These are phyloP conservation scores for Pseudogymnoascus sp. DNA, from an alignment of 2,329 filamentous ascomycete genomes.

Conservation along the genomic window DNA sequence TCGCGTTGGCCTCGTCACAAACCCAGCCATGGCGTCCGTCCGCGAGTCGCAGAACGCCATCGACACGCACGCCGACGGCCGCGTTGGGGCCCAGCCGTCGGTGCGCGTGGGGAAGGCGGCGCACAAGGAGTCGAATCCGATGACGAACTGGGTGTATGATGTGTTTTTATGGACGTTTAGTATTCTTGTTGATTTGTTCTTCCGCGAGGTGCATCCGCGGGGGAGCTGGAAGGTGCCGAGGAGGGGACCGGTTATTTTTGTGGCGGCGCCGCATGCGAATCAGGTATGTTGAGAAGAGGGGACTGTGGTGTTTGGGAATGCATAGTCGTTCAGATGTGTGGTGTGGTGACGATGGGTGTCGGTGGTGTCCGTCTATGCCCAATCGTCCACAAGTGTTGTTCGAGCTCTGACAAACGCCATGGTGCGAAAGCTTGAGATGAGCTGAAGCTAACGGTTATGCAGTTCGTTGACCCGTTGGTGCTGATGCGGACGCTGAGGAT, in stretches of 20 bases:
- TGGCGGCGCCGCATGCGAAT: slow-evolving; percentile 94
- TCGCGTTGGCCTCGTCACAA: not conserved
- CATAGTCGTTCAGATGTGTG: not conserved
- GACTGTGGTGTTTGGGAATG: not conserved
- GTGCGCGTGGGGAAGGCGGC: slow-evolving; percentile 10
- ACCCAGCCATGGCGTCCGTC: not conserved
- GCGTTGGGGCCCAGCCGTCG: slow-evolving; percentile 16
- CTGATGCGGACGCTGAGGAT: slow-evolving; percentile 83
- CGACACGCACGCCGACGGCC: not conserved
- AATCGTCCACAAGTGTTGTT: no score
- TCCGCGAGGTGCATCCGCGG: slow-evolving; percentile 91
- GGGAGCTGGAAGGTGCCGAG: slow-evolving; percentile 92
- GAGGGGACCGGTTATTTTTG: slow-evolving; percentile 83
- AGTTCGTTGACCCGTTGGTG: slow-evolving; percentile 94
- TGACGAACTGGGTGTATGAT: slow-evolving; percentile 71
- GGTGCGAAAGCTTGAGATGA: not conserved
- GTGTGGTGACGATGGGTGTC: no score
- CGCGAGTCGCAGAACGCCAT: not conserved
- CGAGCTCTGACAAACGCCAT: not conserved
- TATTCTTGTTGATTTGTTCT: slow-evolving; percentile 90
- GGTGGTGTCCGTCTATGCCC: no score
- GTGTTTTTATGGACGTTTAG: slow-evolving; percentile 70
- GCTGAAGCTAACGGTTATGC: slow-evolving; percentile 10
- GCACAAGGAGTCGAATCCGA: slow-evolving; percentile 55
- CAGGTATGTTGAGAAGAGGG: slow-evolving; percentile 49